A percentile compares a stretch with the other conserved stretches of the same genome.
Evolutionary conservation across 1,139 yeast genomes (phyloP).

Genomic region (Kurtzmaniella quercitrusa): DNA sequence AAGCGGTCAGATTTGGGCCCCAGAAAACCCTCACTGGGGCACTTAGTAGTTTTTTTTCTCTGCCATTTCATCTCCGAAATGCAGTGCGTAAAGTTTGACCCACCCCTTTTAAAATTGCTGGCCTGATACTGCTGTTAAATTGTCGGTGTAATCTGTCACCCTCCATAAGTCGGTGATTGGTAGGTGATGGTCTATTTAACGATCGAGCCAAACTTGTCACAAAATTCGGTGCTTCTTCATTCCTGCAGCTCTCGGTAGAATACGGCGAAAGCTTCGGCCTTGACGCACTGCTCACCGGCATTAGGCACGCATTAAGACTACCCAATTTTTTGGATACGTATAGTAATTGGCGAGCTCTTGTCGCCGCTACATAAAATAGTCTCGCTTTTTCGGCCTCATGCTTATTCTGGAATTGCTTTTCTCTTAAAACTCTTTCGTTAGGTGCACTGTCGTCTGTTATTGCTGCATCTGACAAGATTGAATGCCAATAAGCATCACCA

Average conservation of each 20-base stretch:
- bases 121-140: not conserved
- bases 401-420: slow-evolving; percentile 7
- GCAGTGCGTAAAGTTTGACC: not conserved
- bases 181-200: not conserved
- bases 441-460: not conserved
- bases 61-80: not conserved
- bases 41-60: not conserved
- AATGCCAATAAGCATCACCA: slow-evolving; percentile 16
- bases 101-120: not conserved
- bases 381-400: slow-evolving; percentile 22
- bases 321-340: slow-evolving; percentile 21
- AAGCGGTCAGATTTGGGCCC: too few relatives aligned
- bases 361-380: slow-evolving; percentile 59
- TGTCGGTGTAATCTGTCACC: not conserved
- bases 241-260: not conserved
- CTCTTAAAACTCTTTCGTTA: slow-evolving; percentile 4
- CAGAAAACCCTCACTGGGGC: not conserved
- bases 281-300: not conserved
- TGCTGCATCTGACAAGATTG: slow-evolving; percentile 8
- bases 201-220: not conserved
- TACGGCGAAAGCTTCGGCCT: not conserved
- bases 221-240: not conserved
- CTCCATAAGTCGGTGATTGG: not conserved
- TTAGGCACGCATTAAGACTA: not conserved
- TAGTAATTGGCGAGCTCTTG: slow-evolving; percentile 55